Evolutionary conservation across 495 filamentous ascomycete genomes (phyloP).

Genomic region (Neurospora sp.): DNA sequence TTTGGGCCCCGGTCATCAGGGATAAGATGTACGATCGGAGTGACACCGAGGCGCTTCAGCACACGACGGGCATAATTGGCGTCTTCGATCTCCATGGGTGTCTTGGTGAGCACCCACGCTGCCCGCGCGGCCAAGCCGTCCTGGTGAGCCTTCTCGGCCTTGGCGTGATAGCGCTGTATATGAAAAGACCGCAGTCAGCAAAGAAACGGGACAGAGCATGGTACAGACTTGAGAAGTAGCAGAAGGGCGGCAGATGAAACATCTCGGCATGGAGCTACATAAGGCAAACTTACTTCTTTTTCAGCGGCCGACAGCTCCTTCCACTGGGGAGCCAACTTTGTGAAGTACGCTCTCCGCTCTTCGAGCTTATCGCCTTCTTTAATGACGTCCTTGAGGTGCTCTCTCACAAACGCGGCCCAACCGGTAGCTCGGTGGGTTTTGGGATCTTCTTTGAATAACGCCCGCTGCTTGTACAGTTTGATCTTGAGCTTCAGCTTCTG

Average conservation of each 20-base stretch:
- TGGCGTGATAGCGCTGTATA: constrained; percentile 28
- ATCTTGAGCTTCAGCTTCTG: constrained; percentile 7
- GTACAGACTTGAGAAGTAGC: neutral
- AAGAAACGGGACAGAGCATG: neutral
- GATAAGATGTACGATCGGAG: constrained; percentile 16
- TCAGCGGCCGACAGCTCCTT: constrained; percentile 19
- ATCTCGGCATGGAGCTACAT: neutral
- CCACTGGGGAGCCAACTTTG: constrained; percentile 7
- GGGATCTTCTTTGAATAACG: constrained; percentile 20
- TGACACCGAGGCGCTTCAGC: constrained; percentile 27
- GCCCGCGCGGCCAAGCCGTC: constrained; percentile 35
- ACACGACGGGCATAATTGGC: constrained; percentile 54
- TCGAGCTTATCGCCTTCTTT: neutral
- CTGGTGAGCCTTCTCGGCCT: constrained; percentile 38
- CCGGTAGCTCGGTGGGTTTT: neutral
- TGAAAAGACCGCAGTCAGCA: neutral
- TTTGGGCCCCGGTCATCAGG: constrained; percentile 53
- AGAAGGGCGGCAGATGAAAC: neutral
- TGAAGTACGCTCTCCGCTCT: neutral
- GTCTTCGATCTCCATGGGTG: constrained; percentile 43
- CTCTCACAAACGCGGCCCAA: constrained; percentile 14
- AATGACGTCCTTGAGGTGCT: constrained; percentile 3
- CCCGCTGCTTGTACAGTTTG: constrained; percentile 12
- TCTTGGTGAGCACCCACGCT: constrained; percentile 50
- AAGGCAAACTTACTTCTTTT: constrained; percentile 18